Conservation (phyloP, 2,329 filamentous ascomycete genomes). For the Colletotrichum sp. region DNA sequence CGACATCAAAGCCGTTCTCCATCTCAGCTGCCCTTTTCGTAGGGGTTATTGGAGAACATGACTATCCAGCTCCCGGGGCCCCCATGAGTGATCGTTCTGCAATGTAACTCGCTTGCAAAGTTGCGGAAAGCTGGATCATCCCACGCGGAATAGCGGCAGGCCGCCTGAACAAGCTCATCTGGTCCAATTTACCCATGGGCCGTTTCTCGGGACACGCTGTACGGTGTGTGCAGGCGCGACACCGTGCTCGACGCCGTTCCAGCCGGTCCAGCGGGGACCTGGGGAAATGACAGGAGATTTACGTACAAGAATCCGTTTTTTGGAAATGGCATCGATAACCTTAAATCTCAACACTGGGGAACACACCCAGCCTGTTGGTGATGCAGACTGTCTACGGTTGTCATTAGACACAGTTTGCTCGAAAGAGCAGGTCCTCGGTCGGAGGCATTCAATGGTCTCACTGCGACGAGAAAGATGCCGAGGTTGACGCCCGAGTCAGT, state of each 20-base stretch:
- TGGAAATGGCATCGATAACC: background rate
- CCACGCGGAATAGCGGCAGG: background rate
- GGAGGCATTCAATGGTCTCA: background rate
- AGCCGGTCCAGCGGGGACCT: background rate
- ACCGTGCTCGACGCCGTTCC: background rate
- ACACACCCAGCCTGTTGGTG: background rate
- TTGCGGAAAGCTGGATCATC: background rate
- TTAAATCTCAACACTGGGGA: background rate
- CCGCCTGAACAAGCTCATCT: background rate
- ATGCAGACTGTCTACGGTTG: background rate
- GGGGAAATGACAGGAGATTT: constrained; percentile 1
- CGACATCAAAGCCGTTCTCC: background rate
- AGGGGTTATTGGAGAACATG: background rate
- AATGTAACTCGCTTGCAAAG: background rate
- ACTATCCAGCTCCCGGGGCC: background rate
- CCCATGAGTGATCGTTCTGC: background rate
- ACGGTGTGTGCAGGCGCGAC: background rate
- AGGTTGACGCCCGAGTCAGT: constrained; percentile 3
- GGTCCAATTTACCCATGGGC: background rate
- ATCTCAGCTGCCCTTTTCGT: background rate
- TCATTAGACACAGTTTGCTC: background rate
- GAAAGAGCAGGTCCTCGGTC: background rate
- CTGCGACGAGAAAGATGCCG: background rate
- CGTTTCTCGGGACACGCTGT: background rate
- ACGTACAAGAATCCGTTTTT: constrained; percentile 14